These are phyloP conservation scores for Blastosporella zonata DNA, from an alignment of 1,284 basidiomycete genomes.

Conservation along the genomic window DNA sequence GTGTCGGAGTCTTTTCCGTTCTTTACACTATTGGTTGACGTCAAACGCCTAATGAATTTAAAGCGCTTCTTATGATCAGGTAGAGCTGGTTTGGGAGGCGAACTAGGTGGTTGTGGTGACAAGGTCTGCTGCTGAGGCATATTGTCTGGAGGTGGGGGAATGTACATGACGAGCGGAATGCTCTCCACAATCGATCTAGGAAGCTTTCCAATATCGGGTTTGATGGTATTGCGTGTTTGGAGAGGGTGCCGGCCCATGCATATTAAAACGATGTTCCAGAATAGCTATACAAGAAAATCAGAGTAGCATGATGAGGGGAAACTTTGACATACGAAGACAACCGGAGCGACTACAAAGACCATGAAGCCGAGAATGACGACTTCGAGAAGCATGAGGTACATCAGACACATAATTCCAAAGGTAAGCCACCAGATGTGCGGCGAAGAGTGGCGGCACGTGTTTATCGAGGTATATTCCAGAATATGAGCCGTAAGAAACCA, in stretches of 20 bases:
- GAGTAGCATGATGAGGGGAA: conserved; percentile 4
- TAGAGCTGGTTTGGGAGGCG: conserved; percentile 50
- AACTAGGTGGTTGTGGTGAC: conserved; percentile 42
- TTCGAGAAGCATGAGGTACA: conserved; percentile 74
- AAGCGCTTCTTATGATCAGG: conserved; percentile 43
- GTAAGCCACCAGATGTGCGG: conserved; percentile 83
- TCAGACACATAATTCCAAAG: conserved; percentile 74
- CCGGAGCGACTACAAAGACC: conserved; percentile 73
- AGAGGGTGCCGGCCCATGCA: conserved; percentile 74
- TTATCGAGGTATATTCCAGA: conserved; percentile 68
- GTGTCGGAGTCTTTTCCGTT: conserved; percentile 19
- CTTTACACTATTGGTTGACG: conserved; percentile 24
- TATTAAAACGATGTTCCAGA: conserved; percentile 73
- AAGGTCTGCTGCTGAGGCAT: conserved; percentile 32
- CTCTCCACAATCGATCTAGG: conserved; percentile 65
- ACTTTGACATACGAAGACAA: conserved; percentile 64
- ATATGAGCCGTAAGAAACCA: conserved; percentile 82
- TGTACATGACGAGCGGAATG: conserved; percentile 80
- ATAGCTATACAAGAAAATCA: conserved; percentile 43
- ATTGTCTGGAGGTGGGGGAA: conserved; percentile 68
- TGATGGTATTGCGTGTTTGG: conserved; percentile 66
- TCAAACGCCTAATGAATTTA: conserved; percentile 41
- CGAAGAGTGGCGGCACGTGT: conserved; percentile 64
- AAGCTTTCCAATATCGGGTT: conserved; percentile 73
- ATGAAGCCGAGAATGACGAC: conserved; percentile 68